Conservation (phyloP, 139 green algal genomes). For the Dunaliella primolecta region DNA sequence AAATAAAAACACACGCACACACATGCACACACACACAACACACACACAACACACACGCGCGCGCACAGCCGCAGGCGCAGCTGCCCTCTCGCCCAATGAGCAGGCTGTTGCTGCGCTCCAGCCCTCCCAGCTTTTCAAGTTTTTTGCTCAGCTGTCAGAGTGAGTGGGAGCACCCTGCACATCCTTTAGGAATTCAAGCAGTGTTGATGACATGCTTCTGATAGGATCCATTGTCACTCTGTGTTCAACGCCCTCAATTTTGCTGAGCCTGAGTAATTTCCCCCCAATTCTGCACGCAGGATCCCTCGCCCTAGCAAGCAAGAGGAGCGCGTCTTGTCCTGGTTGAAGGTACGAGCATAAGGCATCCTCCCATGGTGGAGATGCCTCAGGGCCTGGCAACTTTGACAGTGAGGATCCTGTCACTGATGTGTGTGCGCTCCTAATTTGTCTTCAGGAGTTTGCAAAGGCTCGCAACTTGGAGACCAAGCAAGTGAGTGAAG, state of each 20-base stretch:
- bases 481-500: neutral
- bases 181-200: too few species aligned
- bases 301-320: constrained; percentile 65
- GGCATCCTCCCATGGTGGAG: too few species aligned
- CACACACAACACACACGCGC: neutral
- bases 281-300: too few species aligned
- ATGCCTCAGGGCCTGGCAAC: too few species aligned
- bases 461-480: constrained; percentile 45
- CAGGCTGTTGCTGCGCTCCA: neutral
- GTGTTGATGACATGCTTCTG: too few species aligned
- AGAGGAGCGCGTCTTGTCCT: constrained; percentile 62
- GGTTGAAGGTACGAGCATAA: constrained; percentile 40
- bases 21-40: neutral
- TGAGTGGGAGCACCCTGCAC: too few species aligned
- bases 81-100: neutral
- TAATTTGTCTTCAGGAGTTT: too few species aligned
- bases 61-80: neutral
- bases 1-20: neutral
- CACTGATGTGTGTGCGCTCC: too few species aligned
- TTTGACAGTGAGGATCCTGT: too few species aligned
- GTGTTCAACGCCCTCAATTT: too few species aligned
- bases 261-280: too few species aligned
- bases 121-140: constrained; percentile 7
- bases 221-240: too few species aligned
- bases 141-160: constrained; percentile 16